Base-by-base conservation (phyloP, 2,329 filamentous ascomycete genomes). In the Penicillium brasilianum region DNA sequence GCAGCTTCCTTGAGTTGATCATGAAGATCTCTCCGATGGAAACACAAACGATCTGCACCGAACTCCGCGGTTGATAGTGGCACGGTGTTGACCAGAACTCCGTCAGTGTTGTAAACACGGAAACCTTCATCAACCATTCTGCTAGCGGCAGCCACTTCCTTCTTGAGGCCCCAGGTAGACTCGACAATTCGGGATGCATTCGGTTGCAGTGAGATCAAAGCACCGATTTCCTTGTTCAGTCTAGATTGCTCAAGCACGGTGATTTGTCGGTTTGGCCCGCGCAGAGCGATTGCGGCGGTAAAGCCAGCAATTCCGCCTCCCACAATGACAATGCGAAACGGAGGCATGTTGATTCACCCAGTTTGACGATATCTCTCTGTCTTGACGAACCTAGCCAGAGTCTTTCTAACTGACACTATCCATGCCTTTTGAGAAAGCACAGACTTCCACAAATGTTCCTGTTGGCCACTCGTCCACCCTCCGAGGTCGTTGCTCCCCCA, bases 271-370 rank as follows among this genome's bases (percentile, higher is more conserved):
- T 69, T 63, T 2, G 60, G 58, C 8, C 54, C 63, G 4, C 69
- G 69, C 20, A 76, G 61, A 20, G 70, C 73, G 30, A 76, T 74
- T 8, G 74, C 74, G 4, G 74, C 74, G 34, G 73, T 70, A 11
- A 76, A 65, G 5, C 74, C 74, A 16, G 71, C 74, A 44, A 76
- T 74, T 3, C 74, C 74, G 37, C 71, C 60, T 78, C 84, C 84
- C 6, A 86, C 82, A 52, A 86, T 81, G 34, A 85, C 73, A 32
- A 85, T 80, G 41, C 76, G 77, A 68, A 83, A 69, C 2, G 52
- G 52, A 4, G 58, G 49, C 20, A 61, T 59, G 13, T 55, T 59
- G 25, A 13, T 53, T 30, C 13, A 28, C 14, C 14, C 13, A 10
- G 9, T 48, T n/a, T 16, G 25, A 28, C 6, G 25, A 28, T 28